These are phyloP conservation scores for Rhizodiscina lignyota DNA, from an alignment of 495 filamentous ascomycete genomes.

Conservation along the genomic window DNA sequence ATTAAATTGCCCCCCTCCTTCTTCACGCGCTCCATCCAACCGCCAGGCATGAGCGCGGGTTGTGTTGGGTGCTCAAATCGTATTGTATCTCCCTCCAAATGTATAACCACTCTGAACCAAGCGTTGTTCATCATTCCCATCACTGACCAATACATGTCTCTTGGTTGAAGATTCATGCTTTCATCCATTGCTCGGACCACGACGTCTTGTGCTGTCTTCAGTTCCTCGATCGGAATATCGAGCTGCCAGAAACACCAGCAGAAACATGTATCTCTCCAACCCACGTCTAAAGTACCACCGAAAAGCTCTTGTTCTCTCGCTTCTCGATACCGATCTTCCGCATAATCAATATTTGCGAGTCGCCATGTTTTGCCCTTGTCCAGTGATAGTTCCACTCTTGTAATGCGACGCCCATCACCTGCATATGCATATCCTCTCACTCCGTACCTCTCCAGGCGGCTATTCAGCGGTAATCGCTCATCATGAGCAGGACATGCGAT, in stretches of 20 bases:
- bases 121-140: constrained; percentile 99
- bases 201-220: constrained; percentile 52
- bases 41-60: constrained; percentile 60
- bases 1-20: constrained; percentile 64
- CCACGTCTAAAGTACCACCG: constrained; percentile 69
- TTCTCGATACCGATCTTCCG: constrained; percentile 72
- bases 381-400: constrained; percentile 68
- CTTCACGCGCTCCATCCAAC: constrained; percentile 96
- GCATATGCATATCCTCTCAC: constrained; percentile 77
- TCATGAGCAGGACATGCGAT: constrained; percentile 70
- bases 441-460: constrained; percentile 36
- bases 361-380: constrained; percentile 74
- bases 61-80: constrained; percentile 86
- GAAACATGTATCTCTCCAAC: constrained; percentile 65
- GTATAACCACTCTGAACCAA: constrained; percentile 76
- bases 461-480: constrained; percentile 41
- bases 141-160: constrained; percentile 95
- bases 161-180: constrained; percentile 68
- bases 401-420: constrained; percentile 75
- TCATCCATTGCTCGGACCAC: constrained; percentile 88
- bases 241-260: constrained; percentile 94
- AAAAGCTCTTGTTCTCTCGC: constrained; percentile 43
- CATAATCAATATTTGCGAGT: constrained; percentile 67
- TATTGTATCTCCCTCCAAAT: constrained; percentile 46
- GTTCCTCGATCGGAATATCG: constrained; percentile 44